These are phyloP conservation scores for Centella asiatica DNA, from an alignment of 129 eudicot genomes.

Conservation along the genomic window DNA sequence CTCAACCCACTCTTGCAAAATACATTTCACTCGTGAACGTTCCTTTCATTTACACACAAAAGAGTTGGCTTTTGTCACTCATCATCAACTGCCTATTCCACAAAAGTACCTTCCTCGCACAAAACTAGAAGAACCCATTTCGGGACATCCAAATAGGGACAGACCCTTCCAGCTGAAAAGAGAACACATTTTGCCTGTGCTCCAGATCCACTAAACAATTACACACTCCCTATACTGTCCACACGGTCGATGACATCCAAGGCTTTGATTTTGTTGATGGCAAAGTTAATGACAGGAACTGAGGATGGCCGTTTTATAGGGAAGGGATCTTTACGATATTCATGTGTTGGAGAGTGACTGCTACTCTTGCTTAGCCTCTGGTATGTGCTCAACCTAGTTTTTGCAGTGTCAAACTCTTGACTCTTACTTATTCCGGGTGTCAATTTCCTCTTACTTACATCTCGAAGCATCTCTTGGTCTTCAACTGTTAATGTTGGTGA, in stretches of 20 bases:
- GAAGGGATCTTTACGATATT: conserved; percentile 49
- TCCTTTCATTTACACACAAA: no score
- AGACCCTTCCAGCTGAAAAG: not conserved
- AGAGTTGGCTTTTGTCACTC: no score
- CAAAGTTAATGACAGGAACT: conserved; percentile 63
- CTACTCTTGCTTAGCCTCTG: conserved; percentile 82
- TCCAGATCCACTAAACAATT: not conserved
- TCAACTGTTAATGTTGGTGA: conserved; percentile 57
- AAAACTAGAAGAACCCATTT: no score
- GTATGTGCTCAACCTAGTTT: conserved; percentile 40
- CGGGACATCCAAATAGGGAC: no score
- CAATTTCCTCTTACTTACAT: conserved; percentile 69
- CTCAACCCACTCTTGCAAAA: no score
- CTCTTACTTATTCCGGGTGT: conserved; percentile 95
- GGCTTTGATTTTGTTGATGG: conserved; percentile 63
- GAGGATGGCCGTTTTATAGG: conserved; percentile 67
- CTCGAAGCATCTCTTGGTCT: conserved; percentile 82
- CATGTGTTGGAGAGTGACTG: conserved; percentile 72
- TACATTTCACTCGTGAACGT: no score
- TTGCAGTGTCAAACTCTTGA: conserved; percentile 72
- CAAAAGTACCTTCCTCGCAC: no score
- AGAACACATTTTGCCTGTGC: not conserved
- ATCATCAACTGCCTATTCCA: no score
- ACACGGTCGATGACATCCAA: conserved; percentile 92
- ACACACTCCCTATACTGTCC: conserved; percentile 41